A percentile compares a stretch with the other conserved stretches of the same genome.
These are phyloP conservation scores for Sungouiella blattae DNA, from an alignment of 805 yeast genomes.

Conservation along the genomic window DNA sequence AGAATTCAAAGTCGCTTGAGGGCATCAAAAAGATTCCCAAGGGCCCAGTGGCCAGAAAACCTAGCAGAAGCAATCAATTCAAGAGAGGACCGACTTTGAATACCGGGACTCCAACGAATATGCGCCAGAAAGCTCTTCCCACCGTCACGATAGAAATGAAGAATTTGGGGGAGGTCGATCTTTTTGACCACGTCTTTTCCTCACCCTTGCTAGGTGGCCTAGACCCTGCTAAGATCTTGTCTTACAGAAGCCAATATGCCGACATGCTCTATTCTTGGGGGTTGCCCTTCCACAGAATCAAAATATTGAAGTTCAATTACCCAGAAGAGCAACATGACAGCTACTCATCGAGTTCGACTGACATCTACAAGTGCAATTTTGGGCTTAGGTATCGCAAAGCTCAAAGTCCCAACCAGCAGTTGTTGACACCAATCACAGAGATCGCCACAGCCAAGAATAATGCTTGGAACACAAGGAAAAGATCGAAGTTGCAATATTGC, in stretches of 20 bases:
- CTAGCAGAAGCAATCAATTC: constrained; percentile 5
- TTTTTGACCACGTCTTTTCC: constrained; percentile 41
- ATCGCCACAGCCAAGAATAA: constrained; percentile 20
- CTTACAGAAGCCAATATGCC: constrained; percentile 68
- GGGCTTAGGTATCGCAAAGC: constrained; percentile 25
- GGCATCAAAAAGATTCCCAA: constrained; percentile 2
- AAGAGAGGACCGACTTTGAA: constrained; percentile 1
- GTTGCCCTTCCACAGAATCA: constrained; percentile 71
- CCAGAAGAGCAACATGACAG: constrained; percentile 15
- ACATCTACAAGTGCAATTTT: constrained; percentile 26
- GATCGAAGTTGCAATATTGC: constrained; percentile 45
- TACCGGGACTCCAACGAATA: not conserved
- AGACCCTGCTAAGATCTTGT: constrained; percentile 31
- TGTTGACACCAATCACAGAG: constrained; percentile 23
- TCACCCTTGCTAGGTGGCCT: constrained; percentile 38
- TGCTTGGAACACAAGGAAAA: constrained; percentile 29
- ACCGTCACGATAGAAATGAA: constrained; percentile 45
- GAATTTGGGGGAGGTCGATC: constrained; percentile 42
- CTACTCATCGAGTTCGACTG: not conserved
- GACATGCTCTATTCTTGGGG: constrained; percentile 80
- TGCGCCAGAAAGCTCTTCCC: constrained; percentile 13
- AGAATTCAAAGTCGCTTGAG: constrained; percentile 5
- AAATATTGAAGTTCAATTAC: constrained; percentile 68
- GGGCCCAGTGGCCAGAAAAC: constrained; percentile 4
- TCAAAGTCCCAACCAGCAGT: constrained; percentile 17